Conservation (phyloP, 257 asterid species). For the Salvia splendens region DNA sequence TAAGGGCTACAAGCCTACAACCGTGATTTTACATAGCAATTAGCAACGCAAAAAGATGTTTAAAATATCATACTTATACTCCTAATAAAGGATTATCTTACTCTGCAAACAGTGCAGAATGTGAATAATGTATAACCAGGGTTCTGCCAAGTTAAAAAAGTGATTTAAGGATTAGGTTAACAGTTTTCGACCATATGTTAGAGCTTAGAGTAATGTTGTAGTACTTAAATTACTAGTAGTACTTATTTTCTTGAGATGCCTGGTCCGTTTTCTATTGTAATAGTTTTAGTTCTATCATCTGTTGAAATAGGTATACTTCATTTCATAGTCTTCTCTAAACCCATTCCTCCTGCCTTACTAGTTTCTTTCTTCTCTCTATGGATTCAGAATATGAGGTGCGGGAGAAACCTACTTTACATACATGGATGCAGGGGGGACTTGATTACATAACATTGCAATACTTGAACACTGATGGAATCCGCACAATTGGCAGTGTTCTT, state of each 20-base stretch:
- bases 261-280: not conserved
- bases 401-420: conserved; percentile 66
- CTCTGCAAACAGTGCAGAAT: not conserved
- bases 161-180: not conserved
- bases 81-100: not conserved
- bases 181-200: not conserved
- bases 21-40: not conserved
- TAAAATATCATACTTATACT: conserved; percentile 1
- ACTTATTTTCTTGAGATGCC: conserved; percentile 1
- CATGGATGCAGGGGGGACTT: conserved; percentile 99
- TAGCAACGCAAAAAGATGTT: not conserved
- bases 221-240: not conserved
- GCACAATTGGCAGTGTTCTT: conserved; percentile 95
- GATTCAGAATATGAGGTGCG: conserved; percentile 84
- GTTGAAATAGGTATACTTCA: not conserved
- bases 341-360: conserved; percentile 19
- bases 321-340: not conserved
- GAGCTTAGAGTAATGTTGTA: not conserved
- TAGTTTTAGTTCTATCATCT: conserved; percentile 12
- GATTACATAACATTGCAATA: conserved; percentile 87
- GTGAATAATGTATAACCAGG: not conserved
- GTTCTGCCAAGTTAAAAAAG: conserved; percentile 14
- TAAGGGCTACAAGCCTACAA: not conserved
- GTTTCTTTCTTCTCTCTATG: conserved; percentile 29
- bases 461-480: conserved; percentile 79